Percentiles rank a stretch among this genome's conserved stretches.
These are phyloP conservation scores for Aspergillus tanneri DNA, from an alignment of 2,329 filamentous ascomycete genomes.

Conservation along the genomic window DNA sequence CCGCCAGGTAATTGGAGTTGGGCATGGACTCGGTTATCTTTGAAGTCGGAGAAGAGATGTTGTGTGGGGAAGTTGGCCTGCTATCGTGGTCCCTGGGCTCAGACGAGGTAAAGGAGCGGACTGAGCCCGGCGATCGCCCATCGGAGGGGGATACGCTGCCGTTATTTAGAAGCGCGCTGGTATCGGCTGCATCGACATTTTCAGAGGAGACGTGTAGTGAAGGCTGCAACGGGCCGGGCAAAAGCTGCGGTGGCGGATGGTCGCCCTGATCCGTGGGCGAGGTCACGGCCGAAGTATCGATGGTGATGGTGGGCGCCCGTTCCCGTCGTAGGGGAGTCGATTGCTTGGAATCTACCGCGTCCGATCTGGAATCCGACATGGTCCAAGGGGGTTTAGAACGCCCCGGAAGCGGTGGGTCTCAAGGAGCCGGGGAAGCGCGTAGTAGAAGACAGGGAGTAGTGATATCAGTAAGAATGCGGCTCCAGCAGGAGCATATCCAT, in stretches of 20 bases:
- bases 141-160: slow-evolving; percentile 48
- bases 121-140: slow-evolving; percentile 52
- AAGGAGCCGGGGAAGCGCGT: slow-evolving; percentile 9
- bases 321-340: slow-evolving; percentile 40
- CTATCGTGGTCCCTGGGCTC: slow-evolving; percentile 57
- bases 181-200: slow-evolving; percentile 32
- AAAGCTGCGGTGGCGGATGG: slow-evolving; percentile 34
- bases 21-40: slow-evolving; percentile 51
- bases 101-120: slow-evolving; percentile 57
- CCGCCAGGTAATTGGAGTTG: slow-evolving; percentile 59
- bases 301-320: slow-evolving; percentile 56
- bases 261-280: slow-evolving; percentile 35
- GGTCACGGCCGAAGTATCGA: slow-evolving; percentile 56
- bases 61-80: slow-evolving; percentile 65
- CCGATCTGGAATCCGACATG: slow-evolving; percentile 33
- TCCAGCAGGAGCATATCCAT: slow-evolving; percentile 20
- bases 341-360: slow-evolving; percentile 29
- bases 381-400: slow-evolving; percentile 8
- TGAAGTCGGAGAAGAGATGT: slow-evolving; percentile 62
- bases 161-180: slow-evolving; percentile 30
- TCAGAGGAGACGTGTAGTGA: slow-evolving; percentile 41
- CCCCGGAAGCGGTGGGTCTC: slow-evolving; percentile 13
- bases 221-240: slow-evolving; percentile 37
- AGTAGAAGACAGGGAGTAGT: slow-evolving; percentile 15
- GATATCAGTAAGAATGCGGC: slow-evolving; percentile 24